Evolutionary conservation across 768 basidiomycete species (phyloP).

Genomic region (Leccinum aurantiacum): DNA sequence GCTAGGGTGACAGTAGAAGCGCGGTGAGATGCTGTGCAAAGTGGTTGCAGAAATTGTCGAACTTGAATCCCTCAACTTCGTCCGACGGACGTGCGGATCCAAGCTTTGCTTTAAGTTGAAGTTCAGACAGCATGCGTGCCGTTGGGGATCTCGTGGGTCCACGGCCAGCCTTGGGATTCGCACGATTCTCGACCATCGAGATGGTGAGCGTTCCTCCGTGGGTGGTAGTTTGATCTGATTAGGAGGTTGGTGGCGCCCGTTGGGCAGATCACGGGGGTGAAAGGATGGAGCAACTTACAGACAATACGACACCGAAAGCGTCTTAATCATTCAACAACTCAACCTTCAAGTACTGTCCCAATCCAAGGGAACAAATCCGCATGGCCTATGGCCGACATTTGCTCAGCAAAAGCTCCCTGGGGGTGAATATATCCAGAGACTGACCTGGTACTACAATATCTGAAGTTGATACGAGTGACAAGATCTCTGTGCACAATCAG

Average conservation of each 20-base stretch:
- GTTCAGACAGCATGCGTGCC: slow-evolving; percentile 54
- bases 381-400: slow-evolving; percentile 45
- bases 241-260: slow-evolving; percentile 29
- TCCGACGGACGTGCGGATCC: slow-evolving; percentile 61
- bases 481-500: slow-evolving; percentile 59
- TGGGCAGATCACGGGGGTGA: slow-evolving; percentile 1
- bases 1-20: slow-evolving; percentile 34
- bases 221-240: slow-evolving; percentile 46
- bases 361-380: slow-evolving; percentile 78
- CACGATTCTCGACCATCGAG: slow-evolving; percentile 60
- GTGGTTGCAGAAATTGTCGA: slow-evolving; percentile 42
- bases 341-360: slow-evolving; percentile 74
- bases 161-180: slow-evolving; percentile 36
- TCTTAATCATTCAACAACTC: slow-evolving; percentile 66
- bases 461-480: slow-evolving; percentile 90
- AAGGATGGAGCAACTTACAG: slow-evolving; percentile 48
- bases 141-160: slow-evolving; percentile 55
- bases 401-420: background rate
- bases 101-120: slow-evolving; percentile 66
- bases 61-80: slow-evolving; percentile 65
- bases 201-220: slow-evolving; percentile 75
- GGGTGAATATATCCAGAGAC: slow-evolving; percentile 1
- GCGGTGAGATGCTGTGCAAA: slow-evolving; percentile 42
- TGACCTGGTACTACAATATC: slow-evolving; percentile 75
- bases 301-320: slow-evolving; percentile 83